Percentiles rank a stretch among this genome's conserved stretches.
phyloP scores from a whole-genome alignment of 1,284 basidiomycete species.

The Microbotryomycetes sp. region DNA sequence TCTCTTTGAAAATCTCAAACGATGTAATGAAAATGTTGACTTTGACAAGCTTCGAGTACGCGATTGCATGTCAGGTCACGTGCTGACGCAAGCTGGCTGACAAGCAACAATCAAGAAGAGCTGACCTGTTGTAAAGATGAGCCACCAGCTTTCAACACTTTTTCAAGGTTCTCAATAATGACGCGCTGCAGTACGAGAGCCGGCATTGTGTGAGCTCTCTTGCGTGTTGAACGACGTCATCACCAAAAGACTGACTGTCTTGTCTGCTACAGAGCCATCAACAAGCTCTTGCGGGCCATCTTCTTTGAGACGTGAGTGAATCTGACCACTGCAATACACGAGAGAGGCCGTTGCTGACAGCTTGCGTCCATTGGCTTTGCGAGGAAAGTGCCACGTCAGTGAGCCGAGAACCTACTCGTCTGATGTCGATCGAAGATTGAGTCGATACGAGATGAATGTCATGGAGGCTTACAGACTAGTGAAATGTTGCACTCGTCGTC shows the following conservation, averaged over 20 bases:
- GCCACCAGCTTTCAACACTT: slow-evolving; percentile 1
- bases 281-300: background rate
- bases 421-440: too few relatives aligned
- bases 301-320: background rate
- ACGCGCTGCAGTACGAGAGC: background rate
- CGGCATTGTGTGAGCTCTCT: background rate
- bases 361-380: background rate
- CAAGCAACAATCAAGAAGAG: background rate
- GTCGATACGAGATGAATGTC: background rate
- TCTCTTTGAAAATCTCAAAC: slow-evolving; percentile 1
- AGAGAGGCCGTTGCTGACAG: background rate
- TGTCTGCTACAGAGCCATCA: background rate
- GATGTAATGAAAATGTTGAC: slow-evolving; percentile 4
- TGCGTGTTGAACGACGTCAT: too few relatives aligned
- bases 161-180: slow-evolving; percentile 1
- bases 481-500: too few relatives aligned
- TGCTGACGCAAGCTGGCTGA: background rate
- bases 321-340: slow-evolving; percentile 1
- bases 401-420: background rate
- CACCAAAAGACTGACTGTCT: background rate
- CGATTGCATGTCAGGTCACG: background rate
- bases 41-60: background rate
- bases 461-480: background rate
- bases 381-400: background rate
- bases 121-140: background rate